phyloP scores from a whole-genome alignment of 2,329 filamentous ascomycete species.

The Bipolaris victoriae region DNA sequence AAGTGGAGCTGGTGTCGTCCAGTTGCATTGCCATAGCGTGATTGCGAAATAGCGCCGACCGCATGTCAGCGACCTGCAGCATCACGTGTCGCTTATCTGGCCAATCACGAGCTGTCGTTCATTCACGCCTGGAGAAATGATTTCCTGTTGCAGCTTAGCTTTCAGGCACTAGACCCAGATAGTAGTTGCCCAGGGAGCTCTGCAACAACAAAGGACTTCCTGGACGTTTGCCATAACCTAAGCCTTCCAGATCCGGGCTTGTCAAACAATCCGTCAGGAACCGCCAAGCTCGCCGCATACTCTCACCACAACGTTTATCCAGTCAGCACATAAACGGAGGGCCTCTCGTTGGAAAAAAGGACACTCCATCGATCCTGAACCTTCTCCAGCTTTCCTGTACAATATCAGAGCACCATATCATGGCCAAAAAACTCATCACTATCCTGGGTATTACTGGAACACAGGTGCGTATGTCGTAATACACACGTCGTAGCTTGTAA shows the following conservation, averaged over 20 bases:
- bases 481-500: neutral
- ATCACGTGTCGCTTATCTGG: neutral
- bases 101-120: neutral
- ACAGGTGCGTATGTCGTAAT: slow-evolving; percentile 19
- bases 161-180: neutral
- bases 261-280: too few relatives aligned
- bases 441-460: slow-evolving; percentile 27
- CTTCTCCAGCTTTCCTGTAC: neutral
- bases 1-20: neutral
- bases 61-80: neutral
- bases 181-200: neutral
- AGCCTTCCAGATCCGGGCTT: neutral
- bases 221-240: neutral
- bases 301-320: too few relatives aligned
- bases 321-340: neutral
- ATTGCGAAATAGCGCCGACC: neutral
- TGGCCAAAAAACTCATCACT: slow-evolving; percentile 23
- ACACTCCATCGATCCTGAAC: neutral
- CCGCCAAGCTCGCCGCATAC: too few relatives aligned
- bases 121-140: too few relatives aligned
- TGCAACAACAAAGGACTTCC: neutral
- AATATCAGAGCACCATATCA: neutral
- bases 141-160: neutral
- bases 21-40: neutral
- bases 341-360: neutral